phyloP scores from a whole-genome alignment of 2,329 filamentous ascomycete species.

The Gaeumannomyces sp. region DNA sequence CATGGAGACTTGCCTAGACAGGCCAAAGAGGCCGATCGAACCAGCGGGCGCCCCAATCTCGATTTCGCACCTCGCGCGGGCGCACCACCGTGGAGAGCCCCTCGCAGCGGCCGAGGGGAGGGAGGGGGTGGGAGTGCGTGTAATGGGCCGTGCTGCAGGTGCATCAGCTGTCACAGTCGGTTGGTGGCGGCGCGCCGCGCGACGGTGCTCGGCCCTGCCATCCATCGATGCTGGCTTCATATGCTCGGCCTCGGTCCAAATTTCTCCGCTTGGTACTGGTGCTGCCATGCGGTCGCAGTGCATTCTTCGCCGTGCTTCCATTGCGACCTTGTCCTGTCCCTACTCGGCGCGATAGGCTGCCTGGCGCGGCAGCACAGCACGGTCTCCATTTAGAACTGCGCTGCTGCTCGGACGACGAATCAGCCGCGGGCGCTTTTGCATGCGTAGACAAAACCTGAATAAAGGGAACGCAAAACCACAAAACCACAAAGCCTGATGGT shows the following conservation, averaged over 20 bases:
- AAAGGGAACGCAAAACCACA: not conserved
- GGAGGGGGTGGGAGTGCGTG: not conserved
- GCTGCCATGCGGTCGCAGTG: not conserved
- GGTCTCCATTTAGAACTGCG: not conserved
- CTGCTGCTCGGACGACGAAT: too few species aligned
- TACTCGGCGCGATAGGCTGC: not conserved
- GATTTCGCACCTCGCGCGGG: not conserved
- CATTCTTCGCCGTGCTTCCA: conserved; percentile 1
- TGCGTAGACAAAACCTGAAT: too few species aligned
- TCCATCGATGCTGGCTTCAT: not conserved
- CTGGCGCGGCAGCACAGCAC: too few species aligned
- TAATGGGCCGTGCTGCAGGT: not conserved
- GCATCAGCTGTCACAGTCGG: too few species aligned
- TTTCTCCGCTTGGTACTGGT: not conserved
- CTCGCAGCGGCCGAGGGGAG: too few species aligned
- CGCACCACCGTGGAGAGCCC: too few species aligned
- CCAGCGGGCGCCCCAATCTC: not conserved
- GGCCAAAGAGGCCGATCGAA: not conserved
- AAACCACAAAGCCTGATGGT: not conserved
- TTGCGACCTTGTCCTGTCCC: not conserved
- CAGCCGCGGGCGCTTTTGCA: too few species aligned
- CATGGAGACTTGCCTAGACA: too few species aligned
- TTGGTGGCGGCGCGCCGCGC: too few species aligned
- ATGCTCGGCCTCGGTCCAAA: not conserved
- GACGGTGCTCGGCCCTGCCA: not conserved